These are phyloP conservation scores for Hypoxylon sp. DNA, from an alignment of 2,329 filamentous ascomycete genomes.

Conservation along the genomic window DNA sequence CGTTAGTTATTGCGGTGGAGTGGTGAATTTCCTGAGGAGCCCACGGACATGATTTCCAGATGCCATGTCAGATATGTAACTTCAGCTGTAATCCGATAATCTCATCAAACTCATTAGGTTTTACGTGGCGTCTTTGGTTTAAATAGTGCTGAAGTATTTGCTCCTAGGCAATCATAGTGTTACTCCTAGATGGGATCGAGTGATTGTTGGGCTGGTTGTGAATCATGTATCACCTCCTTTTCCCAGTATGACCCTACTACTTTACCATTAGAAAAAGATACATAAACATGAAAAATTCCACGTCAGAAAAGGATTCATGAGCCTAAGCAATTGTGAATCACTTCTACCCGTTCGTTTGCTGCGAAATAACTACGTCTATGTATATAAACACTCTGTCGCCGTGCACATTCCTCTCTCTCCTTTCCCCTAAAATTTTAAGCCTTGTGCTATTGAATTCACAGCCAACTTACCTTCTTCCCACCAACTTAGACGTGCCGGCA, in stretches of 20 bases:
- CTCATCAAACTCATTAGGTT: background rate
- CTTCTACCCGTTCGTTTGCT: background rate
- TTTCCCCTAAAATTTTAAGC: background rate
- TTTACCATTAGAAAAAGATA: background rate
- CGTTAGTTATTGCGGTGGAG: slow-evolving; percentile 89
- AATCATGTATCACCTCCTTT: background rate
- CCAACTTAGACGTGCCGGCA: background rate
- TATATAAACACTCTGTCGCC: background rate
- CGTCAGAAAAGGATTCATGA: background rate
- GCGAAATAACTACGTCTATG: background rate
- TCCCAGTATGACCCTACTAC: background rate
- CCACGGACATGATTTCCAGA: slow-evolving; percentile 61
- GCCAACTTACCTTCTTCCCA: background rate
- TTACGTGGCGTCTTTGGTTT: slow-evolving; percentile 10
- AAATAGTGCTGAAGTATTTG: background rate
- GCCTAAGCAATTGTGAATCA: background rate
- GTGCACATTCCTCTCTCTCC: background rate
- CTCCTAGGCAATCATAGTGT: slow-evolving; percentile 5
- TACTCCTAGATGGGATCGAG: background rate
- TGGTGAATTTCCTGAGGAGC: slow-evolving; percentile 83
- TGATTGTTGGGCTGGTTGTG: background rate
- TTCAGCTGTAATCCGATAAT: slow-evolving; percentile 3
- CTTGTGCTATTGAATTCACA: background rate
- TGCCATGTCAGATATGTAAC: slow-evolving; percentile 15
- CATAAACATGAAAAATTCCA: background rate